Conservation (phyloP, 1,139 yeast species). For the Geotrichum europaeum region DNA sequence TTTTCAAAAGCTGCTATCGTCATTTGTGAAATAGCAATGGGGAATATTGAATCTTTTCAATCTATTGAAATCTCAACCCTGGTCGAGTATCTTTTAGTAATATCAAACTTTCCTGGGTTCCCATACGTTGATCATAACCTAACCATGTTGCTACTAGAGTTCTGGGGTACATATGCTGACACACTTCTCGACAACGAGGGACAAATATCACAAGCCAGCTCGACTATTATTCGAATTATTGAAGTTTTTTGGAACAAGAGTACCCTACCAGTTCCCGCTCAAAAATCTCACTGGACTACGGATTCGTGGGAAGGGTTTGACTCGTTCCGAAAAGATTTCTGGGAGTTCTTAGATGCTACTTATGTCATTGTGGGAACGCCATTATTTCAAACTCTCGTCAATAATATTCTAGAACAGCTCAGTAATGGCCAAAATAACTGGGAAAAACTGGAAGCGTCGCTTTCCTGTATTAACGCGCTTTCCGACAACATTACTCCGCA, state of each 20-base stretch:
- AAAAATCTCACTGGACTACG: slow-evolving; percentile 24
- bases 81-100: slow-evolving; percentile 39
- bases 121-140: slow-evolving; percentile 65
- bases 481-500: slow-evolving; percentile 33
- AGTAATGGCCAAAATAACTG: slow-evolving; percentile 26
- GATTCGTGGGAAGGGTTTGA: slow-evolving; percentile 49
- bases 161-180: slow-evolving; percentile 77
- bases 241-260: slow-evolving; percentile 59
- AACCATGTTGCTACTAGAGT: slow-evolving; percentile 62
- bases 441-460: slow-evolving; percentile 59
- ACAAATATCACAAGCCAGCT: slow-evolving; percentile 27
- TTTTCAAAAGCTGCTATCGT: slow-evolving; percentile 14
- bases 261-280: slow-evolving; percentile 37
- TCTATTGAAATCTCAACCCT: slow-evolving; percentile 16
- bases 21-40: slow-evolving; percentile 11
- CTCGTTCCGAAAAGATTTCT: slow-evolving; percentile 63
- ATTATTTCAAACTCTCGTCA: slow-evolving; percentile 48
- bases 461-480: slow-evolving; percentile 53
- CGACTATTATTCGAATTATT: slow-evolving; percentile 44
- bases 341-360: slow-evolving; percentile 66
- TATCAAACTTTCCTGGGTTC: slow-evolving; percentile 55
- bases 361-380: slow-evolving; percentile 58
- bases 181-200: slow-evolving; percentile 51
- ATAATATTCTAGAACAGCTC: slow-evolving; percentile 36
- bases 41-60: background rate